Base-by-base conservation (phyloP, 108 stramenopile species). In the Aurantiochytrium sp. region DNA sequence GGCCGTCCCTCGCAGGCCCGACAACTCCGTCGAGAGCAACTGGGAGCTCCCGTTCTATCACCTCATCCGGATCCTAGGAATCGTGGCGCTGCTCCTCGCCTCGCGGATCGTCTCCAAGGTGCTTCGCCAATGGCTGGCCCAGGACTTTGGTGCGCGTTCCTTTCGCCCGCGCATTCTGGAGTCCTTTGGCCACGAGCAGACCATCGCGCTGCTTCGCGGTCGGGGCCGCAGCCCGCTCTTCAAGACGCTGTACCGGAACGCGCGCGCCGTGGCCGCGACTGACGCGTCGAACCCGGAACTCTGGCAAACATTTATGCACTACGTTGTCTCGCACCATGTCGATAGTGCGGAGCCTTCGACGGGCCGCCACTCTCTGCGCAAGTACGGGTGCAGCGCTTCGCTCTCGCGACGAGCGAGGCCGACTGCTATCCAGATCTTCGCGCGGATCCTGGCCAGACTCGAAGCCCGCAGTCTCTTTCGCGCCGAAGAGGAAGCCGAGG, bases 61-160 rank as follows among this genome's bases (percentile, higher is more conserved):
- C 45, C 3, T 81, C 21, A 81, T 48, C 24, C 73, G 73, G 6
- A 19, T 81, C 27, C 24, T 81, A 8, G 73, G 73, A 41, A 81
- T 81, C 45, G 6, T 81, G 10, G 73, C 42, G 12, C 39, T 81
- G 1, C 0, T 81, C 0, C 15, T 41, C 19, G n/a, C 30, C 73
- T 41, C 73, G 4, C 73, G 73, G 6, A 30, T 48, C 6, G 39
- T 1, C 3, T 27, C 73, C 42, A 41, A 41, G 27, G 27, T 81
- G 39, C 45, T 41, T 0, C 73, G 73, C 24, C 21, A n/a, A 27
- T 81, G 30, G 24, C 39, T 81, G 39, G 45, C 73, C 10, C 73
- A 81, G 45, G 73, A 81, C 32, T 81, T 81, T 81, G 73, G 73
- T 0, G 45, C 45, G 42, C 73, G 73, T 15, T 81, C 73, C 15